Base-by-base conservation (phyloP, 192 early-diverging fungal species). In the Entomortierella lignicola region DNA sequence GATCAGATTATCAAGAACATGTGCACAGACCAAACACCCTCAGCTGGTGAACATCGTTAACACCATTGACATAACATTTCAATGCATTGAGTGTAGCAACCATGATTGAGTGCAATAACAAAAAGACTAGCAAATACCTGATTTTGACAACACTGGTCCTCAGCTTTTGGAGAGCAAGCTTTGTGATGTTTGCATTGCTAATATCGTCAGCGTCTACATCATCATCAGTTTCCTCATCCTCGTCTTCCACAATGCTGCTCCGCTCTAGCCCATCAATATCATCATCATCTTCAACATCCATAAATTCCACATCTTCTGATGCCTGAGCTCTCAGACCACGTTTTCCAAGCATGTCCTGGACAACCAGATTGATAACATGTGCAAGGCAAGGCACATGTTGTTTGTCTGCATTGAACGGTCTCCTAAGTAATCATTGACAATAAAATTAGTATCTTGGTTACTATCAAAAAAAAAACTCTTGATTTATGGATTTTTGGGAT, bases 141-240 rank as follows among this genome's bases (percentile, higher is more conserved):
- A 70, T 70, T 70, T 70, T 70, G 68, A 70, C 68, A 61, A 70
- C 52, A 25, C 68, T 50, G 11, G 31, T 70, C 37, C 68, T 70
- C 37, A 70, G 42, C 68, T 60, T 61, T 52, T 43, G 21, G 53
- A 70, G 58, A 34, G 59, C 68, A 61, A 15, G 48, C 52, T 55
- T 54, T 2, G 51, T 54, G 15, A 23, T 42, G 13, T 42, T 39
- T 60, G 31, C 34, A 32, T 39, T 34, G 34, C 34, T n/a, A n/a
- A n/a, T 53, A 34, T 64, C 34, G 34, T 53, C 20, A 30, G 8
- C 25, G 4, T 42, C 58, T 21, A n/a, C 60, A 17, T 17, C 30
- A 37, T 43, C 66, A 69, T 58, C 29, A 32, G 2, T 44, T 17
- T 34, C 55, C 5, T 23, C 44, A 6, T 34, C 48, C 20, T 60